Conservation (phyloP, 169 alveolate species). For the Amoebophrya sp. region DNA sequence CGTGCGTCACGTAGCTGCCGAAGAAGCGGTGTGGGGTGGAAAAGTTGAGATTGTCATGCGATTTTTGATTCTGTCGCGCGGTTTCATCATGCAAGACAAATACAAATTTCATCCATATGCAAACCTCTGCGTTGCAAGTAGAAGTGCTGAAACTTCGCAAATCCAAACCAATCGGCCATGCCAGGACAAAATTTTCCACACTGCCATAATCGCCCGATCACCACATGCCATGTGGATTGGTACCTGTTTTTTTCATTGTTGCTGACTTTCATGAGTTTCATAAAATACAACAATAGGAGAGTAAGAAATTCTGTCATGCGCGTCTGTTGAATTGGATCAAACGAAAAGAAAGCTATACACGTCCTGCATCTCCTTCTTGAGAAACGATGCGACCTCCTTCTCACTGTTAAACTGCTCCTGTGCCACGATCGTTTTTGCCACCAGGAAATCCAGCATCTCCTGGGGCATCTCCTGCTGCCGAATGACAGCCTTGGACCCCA, state of each 20-base stretch:
- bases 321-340: neutral
- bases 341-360: neutral
- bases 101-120: no score
- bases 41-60: no score
- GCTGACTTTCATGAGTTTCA: no score
- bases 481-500: conserved; percentile 22
- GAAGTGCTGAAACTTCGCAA: no score
- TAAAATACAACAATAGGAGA: no score
- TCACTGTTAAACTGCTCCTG: conserved; percentile 30
- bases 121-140: no score
- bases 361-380: conserved; percentile 33
- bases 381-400: conserved; percentile 24
- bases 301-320: no score
- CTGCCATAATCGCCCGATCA: neutral
- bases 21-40: no score
- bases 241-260: neutral
- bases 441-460: conserved; percentile 23
- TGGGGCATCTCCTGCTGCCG: conserved; percentile 32
- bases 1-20: conserved; percentile 30
- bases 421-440: conserved; percentile 25
- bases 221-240: conserved; percentile 36
- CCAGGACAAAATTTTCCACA: no score
- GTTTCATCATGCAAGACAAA: no score
- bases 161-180: no score
- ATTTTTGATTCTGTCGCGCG: no score